Percentiles rank a stretch among this genome's conserved stretches.
These are phyloP conservation scores for Allium fistulosum DNA, from an alignment of 106 monocot species.

Conservation along the genomic window DNA sequence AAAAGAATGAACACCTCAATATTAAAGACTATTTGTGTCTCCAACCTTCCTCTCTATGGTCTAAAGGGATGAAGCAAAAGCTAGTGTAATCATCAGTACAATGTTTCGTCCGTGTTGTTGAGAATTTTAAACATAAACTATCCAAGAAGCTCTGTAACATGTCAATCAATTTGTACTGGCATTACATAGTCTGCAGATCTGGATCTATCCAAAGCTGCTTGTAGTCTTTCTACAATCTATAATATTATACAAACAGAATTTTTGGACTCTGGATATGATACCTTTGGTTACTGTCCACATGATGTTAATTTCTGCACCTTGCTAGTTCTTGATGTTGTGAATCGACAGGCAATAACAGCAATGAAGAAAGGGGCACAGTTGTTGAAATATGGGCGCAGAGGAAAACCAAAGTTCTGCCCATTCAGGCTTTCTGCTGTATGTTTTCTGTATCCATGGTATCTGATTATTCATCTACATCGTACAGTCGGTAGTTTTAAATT, in stretches of 20 bases:
- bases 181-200: too few species aligned
- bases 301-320: not conserved
- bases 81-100: too few species aligned
- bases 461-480: not conserved
- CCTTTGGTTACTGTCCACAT: not conserved
- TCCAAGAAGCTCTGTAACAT: too few species aligned
- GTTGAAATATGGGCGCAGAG: constrained; percentile 64
- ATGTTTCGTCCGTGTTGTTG: too few species aligned
- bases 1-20: too few species aligned
- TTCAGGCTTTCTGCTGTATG: constrained; percentile 75
- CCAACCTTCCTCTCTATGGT: too few species aligned
- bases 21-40: too few species aligned
- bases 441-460: not conserved
- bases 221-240: not conserved
- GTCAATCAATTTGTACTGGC: too few species aligned
- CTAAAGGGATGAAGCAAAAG: too few species aligned
- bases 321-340: not conserved
- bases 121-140: too few species aligned
- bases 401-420: constrained; percentile 77
- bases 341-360: constrained; percentile 48
- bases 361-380: constrained; percentile 60
- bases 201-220: too few species aligned
- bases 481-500: not conserved
- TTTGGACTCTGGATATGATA: not conserved
- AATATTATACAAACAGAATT: not conserved